A percentile compares a stretch with the other conserved stretches of the same genome.
Conservation (phyloP, 2,329 filamentous ascomycete species). For the Nothomitra cinnamomea region DNA sequence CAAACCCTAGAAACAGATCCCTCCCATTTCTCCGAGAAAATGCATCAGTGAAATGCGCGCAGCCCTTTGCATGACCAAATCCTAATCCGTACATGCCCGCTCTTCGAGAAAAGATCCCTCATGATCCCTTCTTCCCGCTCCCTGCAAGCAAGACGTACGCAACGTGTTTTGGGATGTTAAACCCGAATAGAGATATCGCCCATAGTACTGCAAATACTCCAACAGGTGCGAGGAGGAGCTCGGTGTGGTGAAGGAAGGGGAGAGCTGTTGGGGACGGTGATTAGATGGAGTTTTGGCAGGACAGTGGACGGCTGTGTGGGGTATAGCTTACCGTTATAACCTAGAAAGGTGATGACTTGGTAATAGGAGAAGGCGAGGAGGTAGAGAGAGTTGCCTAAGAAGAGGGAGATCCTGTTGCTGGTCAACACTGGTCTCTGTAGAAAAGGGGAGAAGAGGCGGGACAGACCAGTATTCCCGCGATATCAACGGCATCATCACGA, state of each 20-base stretch:
- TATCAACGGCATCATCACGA: slow-evolving; percentile 46
- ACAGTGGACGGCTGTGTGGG: no score
- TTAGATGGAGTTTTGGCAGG: not conserved
- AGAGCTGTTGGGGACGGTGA: slow-evolving; percentile 26
- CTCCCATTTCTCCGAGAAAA: no score
- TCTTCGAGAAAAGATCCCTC: not conserved
- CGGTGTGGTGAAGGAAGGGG: slow-evolving; percentile 49
- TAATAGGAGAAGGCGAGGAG: slow-evolving; percentile 49
- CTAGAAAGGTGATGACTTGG: slow-evolving; percentile 50
- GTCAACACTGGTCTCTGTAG: slow-evolving; percentile 15
- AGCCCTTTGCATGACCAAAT: slow-evolving; percentile 5
- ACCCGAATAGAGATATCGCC: slow-evolving; percentile 31
- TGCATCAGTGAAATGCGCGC: no score
- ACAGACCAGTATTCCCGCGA: slow-evolving; percentile 33
- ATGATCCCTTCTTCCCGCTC: not conserved
- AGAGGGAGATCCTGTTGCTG: slow-evolving; percentile 29
- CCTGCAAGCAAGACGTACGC: not conserved
- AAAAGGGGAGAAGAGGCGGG: not conserved
- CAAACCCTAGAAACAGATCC: no score
- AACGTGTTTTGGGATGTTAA: slow-evolving; percentile 6
- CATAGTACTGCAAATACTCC: slow-evolving; percentile 42
- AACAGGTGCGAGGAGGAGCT: slow-evolving; percentile 45
- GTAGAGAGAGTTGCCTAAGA: slow-evolving; percentile 49
- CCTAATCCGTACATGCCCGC: no score
- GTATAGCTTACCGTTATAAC: slow-evolving; percentile 38